A percentile compares a stretch with the other conserved stretches of the same genome.
Conservation (phyloP, 2,329 filamentous ascomycete genomes). For the Davidsoniella australis region DNA sequence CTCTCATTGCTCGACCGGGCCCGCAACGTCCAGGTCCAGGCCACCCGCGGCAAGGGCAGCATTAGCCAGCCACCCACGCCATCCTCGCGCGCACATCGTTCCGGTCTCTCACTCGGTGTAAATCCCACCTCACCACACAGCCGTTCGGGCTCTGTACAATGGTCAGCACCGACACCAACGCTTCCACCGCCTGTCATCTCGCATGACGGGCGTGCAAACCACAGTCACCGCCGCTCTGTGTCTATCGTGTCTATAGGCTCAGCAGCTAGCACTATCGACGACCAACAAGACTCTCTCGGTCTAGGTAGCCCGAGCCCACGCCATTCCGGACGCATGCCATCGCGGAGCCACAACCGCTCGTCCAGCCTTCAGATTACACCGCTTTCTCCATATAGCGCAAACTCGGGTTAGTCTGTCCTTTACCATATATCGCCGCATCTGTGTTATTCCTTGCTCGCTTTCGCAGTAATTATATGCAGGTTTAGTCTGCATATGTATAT, state of each 20-base stretch:
- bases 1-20: conserved; percentile 26
- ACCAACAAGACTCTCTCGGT: conserved; percentile 18
- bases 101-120: conserved; percentile 47
- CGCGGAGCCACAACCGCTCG: conserved; percentile 53
- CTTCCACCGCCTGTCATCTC: conserved; percentile 14
- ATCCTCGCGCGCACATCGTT: conserved; percentile 40
- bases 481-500: neutral
- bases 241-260: conserved; percentile 68
- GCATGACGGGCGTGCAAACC: conserved; percentile 16
- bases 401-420: conserved; percentile 22
- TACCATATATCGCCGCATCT: neutral
- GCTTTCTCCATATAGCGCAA: conserved; percentile 28
- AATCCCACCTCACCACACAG: conserved; percentile 29
- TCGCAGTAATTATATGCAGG: no score
- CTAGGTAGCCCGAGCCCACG: conserved; percentile 6
- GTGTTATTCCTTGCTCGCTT: no score
- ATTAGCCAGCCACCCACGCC: conserved; percentile 22
- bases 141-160: conserved; percentile 30
- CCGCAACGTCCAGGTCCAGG: conserved; percentile 26
- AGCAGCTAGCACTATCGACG: conserved; percentile 29
- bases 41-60: conserved; percentile 23
- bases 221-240: conserved; percentile 51
- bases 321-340: conserved; percentile 4
- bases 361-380: conserved; percentile 58
- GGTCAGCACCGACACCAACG: conserved; percentile 22